These are phyloP conservation scores for Scleromitrula shiraiana DNA, from an alignment of 2,329 filamentous ascomycete genomes.

Conservation along the genomic window DNA sequence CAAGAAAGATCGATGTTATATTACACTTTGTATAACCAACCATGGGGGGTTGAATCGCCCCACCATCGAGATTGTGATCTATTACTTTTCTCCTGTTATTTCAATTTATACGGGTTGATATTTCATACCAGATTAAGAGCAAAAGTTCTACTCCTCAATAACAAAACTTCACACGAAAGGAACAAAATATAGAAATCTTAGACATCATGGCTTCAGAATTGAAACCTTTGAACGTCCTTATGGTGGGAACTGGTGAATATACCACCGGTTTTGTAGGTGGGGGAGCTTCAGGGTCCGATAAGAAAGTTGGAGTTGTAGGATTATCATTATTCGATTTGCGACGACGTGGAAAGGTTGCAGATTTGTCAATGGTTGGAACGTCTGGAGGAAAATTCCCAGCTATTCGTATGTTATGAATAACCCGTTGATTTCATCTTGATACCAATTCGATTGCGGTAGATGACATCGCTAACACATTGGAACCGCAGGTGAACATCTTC, in stretches of 20 bases:
- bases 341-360: slow-evolving; percentile 77
- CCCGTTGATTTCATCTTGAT: background rate
- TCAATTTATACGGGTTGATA: slow-evolving; percentile 2
- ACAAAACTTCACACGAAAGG: background rate
- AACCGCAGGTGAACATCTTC: slow-evolving; percentile 64
- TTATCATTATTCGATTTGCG: slow-evolving; percentile 84
- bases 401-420: slow-evolving; percentile 67
- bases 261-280: slow-evolving; percentile 89
- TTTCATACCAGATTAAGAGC: background rate
- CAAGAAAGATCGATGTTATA: background rate
- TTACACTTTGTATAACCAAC: background rate
- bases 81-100: background rate
- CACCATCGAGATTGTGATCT: background rate
- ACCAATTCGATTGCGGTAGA: background rate
- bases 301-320: slow-evolving; percentile 91
- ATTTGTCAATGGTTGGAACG: slow-evolving; percentile 82
- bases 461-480: background rate
- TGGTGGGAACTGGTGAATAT: slow-evolving; percentile 80
- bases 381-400: slow-evolving; percentile 85
- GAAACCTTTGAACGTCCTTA: slow-evolving; percentile 27
- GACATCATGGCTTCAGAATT: slow-evolving; percentile 8
- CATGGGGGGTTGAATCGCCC: slow-evolving; percentile 1
- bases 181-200: background rate
- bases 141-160: background rate
- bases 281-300: slow-evolving; percentile 79